Conservation (phyloP, 768 basidiomycete genomes). For the Serendipita sp. region DNA sequence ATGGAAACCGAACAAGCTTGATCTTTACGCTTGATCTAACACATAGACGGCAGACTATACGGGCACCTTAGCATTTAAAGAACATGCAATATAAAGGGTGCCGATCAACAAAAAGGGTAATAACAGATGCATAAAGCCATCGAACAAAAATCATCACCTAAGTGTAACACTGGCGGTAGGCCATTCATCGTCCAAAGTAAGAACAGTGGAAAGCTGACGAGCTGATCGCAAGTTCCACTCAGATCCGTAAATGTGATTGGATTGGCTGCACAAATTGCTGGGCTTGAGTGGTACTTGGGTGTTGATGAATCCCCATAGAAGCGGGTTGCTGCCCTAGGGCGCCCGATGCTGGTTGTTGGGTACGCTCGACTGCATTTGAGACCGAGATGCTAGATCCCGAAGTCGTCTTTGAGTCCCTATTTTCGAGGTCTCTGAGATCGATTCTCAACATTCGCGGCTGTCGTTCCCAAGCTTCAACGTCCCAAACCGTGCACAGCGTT, state of each 20-base stretch:
- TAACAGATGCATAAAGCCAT: not conserved
- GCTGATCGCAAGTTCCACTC: not conserved
- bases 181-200: not conserved
- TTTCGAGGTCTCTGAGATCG: not conserved
- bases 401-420: not conserved
- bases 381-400: not conserved
- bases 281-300: not conserved
- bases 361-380: constrained; percentile 1
- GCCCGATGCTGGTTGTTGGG: not conserved
- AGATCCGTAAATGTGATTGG: not conserved
- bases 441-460: not conserved
- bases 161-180: not conserved
- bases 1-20: too few species aligned
- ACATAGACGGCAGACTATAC: too few species aligned
- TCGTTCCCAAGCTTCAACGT: constrained; percentile 3
- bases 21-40: too few species aligned
- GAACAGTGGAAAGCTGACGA: not conserved
- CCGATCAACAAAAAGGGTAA: not conserved
- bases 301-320: not conserved
- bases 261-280: not conserved
- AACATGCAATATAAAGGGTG: not conserved
- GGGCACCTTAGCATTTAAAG: too few species aligned
- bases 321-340: not conserved
- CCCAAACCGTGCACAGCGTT: not conserved
- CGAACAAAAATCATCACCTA: not conserved